Base-by-base conservation (phyloP, 2,329 filamentous ascomycete species). In the Alternaria sp. region DNA sequence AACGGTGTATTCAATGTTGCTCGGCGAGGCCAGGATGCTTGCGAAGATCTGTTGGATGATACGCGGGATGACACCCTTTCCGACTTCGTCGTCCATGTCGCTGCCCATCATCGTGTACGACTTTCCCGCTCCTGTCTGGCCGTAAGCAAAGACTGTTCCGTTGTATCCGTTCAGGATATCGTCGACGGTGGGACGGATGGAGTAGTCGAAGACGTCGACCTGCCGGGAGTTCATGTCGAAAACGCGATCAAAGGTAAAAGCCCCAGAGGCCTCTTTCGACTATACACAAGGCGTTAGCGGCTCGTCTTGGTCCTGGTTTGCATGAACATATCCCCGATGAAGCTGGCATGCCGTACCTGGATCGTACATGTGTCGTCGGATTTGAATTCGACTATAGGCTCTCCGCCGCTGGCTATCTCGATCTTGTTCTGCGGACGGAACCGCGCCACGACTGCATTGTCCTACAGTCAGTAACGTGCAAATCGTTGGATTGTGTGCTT, bases 121-220 rank as follows among this genome's bases (percentile, higher is more conserved):
- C 84, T 99, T 99, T 83, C 95, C 95, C 11, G 94, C 93, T 79
- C 95, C 95, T 0, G 95, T 99, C 84, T 98, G 95, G 67, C 95
- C 95, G 78, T 99, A 99, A 63, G 95, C 95, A 73, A 99, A 98
- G 69, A 99, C 94, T 13, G 94, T 98, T 76, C 94, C 95, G 82
- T 99, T 99, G 86, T 99, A 99, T 66, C 95, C 95, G 80, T 98
- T 97, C 67, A 99, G 85, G 69, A 99, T 97, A 78, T 98, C 95
- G 81, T 98, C 94, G 69, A 99, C 95, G 21, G 95, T 98, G 26
- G 92, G 87, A 66, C 91, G 89, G 79, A 99, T 98, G 40, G 95
- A 98, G 82, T 95, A 99, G 80, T 98, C 92, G 82, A 99, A 99
- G 73, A 99, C 93, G 80, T 98, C 93, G 74, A 87, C 84, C 80